These are phyloP conservation scores for Epichloe bromicola DNA, from an alignment of 2,329 filamentous ascomycete genomes.

Conservation along the genomic window DNA sequence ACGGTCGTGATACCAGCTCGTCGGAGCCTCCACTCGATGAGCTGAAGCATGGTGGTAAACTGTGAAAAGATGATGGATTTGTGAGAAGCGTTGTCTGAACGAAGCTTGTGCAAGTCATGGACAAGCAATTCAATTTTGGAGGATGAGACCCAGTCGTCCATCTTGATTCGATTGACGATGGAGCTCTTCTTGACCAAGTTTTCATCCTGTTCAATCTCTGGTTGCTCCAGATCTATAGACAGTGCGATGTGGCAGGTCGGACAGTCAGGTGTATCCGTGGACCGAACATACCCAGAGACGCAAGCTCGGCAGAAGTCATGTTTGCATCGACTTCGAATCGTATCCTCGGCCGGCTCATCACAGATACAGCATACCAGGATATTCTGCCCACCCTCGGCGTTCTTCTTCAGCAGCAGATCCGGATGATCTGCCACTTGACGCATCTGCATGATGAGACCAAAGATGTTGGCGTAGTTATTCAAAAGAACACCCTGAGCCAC, in stretches of 20 bases:
- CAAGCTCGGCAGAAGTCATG: slow-evolving; percentile 52
- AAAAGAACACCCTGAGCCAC: slow-evolving; percentile 87
- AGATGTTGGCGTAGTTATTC: slow-evolving; percentile 98
- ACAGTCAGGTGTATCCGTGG: slow-evolving; percentile 67
- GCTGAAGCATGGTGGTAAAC: slow-evolving; percentile 92
- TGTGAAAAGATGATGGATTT: slow-evolving; percentile 98
- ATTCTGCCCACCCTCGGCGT: slow-evolving; percentile 76
- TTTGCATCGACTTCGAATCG: slow-evolving; percentile 80
- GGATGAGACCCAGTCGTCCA: slow-evolving; percentile 97
- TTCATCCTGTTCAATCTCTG: slow-evolving; percentile 88
- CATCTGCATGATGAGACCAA: slow-evolving; percentile 98
- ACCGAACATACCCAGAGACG: slow-evolving; percentile 47
- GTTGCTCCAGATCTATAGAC: slow-evolving; percentile 85
- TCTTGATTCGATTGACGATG: slow-evolving; percentile 97
- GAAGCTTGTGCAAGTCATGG: slow-evolving; percentile 82
- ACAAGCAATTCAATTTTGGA: slow-evolving; percentile 97
- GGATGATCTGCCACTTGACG: slow-evolving; percentile 94
- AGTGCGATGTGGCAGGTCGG: slow-evolving; percentile 85
- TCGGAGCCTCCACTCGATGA: slow-evolving; percentile 92
- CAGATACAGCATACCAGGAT: slow-evolving; percentile 87
- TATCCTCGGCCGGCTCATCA: slow-evolving; percentile 90
- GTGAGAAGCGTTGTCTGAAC: slow-evolving; percentile 82
- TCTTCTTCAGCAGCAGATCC: slow-evolving; percentile 83
- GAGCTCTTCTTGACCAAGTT: slow-evolving; percentile 81
- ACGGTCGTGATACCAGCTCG: slow-evolving; percentile 96